Conservation (phyloP, 2,329 filamentous ascomycete species). For the Aspergillus fumigatus region DNA sequence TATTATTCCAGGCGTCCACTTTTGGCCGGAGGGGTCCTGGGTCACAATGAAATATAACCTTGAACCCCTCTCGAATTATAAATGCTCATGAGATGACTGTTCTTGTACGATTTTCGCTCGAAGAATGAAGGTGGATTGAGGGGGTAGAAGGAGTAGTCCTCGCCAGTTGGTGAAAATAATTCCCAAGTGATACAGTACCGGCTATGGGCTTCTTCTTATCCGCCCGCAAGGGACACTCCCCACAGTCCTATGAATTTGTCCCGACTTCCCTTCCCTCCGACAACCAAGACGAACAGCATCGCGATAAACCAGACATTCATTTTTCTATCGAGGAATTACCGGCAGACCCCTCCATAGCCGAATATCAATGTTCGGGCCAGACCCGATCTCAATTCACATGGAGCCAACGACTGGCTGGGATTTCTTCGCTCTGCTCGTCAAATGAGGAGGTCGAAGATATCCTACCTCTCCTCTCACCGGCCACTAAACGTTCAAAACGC, state of each 20-base stretch:
- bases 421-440: slow-evolving; percentile 8
- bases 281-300: not conserved
- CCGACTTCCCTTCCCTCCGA: not conserved
- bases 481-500: slow-evolving; percentile 1
- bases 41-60: not conserved
- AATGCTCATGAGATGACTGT: not conserved
- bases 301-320: not conserved
- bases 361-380: not conserved
- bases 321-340: not conserved
- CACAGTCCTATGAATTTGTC: not conserved
- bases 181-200: too few species aligned
- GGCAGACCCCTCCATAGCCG: not conserved
- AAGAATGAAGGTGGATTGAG: not conserved
- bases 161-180: not conserved
- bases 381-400: slow-evolving; percentile 1
- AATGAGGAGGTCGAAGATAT: slow-evolving; percentile 3
- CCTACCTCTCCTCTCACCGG: slow-evolving; percentile 7
- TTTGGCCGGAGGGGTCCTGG: too few species aligned
- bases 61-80: not conserved
- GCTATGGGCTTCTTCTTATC: not conserved
- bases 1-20: too few species aligned
- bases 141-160: not conserved
- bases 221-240: not conserved
- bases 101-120: not conserved
- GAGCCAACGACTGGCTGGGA: slow-evolving; percentile 7